phyloP scores from a whole-genome alignment of 176 grass and related monocot genomes.

The Canna indica region DNA sequence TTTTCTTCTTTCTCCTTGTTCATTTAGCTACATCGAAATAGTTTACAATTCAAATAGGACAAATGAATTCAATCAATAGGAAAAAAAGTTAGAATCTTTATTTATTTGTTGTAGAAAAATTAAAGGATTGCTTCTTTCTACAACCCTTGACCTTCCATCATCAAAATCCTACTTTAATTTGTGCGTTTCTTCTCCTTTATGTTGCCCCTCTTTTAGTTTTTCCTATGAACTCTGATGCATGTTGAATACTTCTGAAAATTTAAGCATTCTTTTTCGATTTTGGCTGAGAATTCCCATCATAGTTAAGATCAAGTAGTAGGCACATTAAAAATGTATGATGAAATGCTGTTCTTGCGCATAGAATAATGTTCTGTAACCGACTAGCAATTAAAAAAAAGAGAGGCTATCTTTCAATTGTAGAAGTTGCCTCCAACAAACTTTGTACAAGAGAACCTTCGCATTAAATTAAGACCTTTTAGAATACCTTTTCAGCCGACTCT shows the following conservation, averaged over 20 bases:
- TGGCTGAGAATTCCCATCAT: background rate
- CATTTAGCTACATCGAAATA: background rate
- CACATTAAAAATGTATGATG: too few species aligned
- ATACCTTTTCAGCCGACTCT: background rate
- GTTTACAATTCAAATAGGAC: background rate
- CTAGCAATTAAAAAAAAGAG: too few species aligned
- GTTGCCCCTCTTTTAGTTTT: background rate
- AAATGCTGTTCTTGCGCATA: background rate
- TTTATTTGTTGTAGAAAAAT: background rate
- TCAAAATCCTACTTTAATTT: background rate
- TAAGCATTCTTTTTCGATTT: too few species aligned
- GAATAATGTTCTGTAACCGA: too few species aligned
- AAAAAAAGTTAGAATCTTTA: background rate
- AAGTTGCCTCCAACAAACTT: too few species aligned
- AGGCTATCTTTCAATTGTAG: too few species aligned
- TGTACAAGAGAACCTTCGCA: background rate
- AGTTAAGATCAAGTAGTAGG: background rate
- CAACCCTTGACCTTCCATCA: background rate
- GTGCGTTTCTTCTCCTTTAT: background rate
- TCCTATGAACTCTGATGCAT: background rate
- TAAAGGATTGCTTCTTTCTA: background rate
- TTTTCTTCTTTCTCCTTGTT: background rate
- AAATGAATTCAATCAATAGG: background rate
- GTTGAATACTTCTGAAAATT: background rate
- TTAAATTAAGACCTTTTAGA: background rate